Evolutionary conservation across 148 eudicot species (phyloP).

Genomic region (Bassia scoparia): DNA sequence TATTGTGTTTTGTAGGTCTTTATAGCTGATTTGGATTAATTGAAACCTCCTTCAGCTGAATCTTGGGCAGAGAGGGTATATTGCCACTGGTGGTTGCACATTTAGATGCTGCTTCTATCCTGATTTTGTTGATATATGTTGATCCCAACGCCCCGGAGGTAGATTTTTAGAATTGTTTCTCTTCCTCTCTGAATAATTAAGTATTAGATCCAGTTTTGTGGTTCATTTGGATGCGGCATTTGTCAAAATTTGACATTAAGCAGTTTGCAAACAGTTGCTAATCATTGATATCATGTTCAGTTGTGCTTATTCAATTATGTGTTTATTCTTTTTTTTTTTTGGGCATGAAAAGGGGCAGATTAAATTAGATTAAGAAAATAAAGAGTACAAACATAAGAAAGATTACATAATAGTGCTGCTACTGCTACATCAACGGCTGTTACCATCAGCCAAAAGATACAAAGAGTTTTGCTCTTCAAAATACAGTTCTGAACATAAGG

Average conservation of each 20-base stretch:
- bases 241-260: neutral
- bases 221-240: neutral
- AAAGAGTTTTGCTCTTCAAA: no score
- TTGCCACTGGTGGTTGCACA: conserved; percentile 74
- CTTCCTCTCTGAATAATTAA: neutral
- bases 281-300: neutral
- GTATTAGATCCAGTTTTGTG: neutral
- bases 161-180: neutral
- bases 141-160: conserved; percentile 60
- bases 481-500: no score
- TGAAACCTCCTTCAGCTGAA: conserved; percentile 59
- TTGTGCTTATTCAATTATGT: neutral
- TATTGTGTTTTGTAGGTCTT: conserved; percentile 47
- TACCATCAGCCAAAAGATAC: no score
- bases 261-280: neutral
- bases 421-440: no score
- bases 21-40: conserved; percentile 62
- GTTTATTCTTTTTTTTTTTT: conserved; percentile 16
- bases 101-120: conserved; percentile 69
- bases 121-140: conserved; percentile 53
- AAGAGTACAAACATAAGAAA: no score
- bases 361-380: no score
- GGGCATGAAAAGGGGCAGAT: no score
- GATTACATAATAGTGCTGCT: no score
- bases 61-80: conserved; percentile 69